phyloP scores from a whole-genome alignment of 164 flowering plant genomes.

The Taxillus chinensis region DNA sequence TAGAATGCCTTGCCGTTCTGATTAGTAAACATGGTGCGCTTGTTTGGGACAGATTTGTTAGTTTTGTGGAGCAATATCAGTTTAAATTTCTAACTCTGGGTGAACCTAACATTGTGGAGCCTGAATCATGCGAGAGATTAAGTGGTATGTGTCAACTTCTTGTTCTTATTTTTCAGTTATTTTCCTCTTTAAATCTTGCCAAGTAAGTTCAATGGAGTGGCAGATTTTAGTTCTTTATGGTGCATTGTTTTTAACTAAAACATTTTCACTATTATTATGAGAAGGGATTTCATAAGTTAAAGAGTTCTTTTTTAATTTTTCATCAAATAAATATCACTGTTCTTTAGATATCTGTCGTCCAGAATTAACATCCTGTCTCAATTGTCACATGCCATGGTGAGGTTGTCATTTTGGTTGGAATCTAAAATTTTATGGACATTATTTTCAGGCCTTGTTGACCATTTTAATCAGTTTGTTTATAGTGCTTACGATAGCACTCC shows the following conservation, averaged over 20 bases:
- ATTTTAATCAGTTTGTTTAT: conserved; percentile 30
- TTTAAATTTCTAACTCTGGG: conserved; percentile 19
- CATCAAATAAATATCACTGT: too few relatives aligned
- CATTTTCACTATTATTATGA: too few relatives aligned
- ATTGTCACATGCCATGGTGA: too few relatives aligned
- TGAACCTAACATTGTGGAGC: conserved; percentile 16
- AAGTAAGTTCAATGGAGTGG: too few relatives aligned
- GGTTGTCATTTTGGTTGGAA: too few relatives aligned
- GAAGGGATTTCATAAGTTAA: too few relatives aligned
- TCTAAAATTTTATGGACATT: too few relatives aligned
- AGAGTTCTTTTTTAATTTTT: too few relatives aligned
- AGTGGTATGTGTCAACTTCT: conserved; percentile 23
- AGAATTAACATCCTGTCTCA: too few relatives aligned
- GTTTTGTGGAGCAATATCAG: conserved; percentile 43
- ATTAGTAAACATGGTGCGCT: conserved; percentile 27
- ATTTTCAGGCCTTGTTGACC: conserved; percentile 43
- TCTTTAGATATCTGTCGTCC: too few relatives aligned
- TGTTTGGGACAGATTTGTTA: conserved; percentile 50
- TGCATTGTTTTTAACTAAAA: not conserved
- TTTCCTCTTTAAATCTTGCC: not conserved
- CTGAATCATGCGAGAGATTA: conserved; percentile 14
- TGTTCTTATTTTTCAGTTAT: not conserved
- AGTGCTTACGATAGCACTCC: conserved; percentile 55
- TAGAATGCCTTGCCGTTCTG: conserved; percentile 58
- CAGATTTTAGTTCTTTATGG: not conserved